phyloP scores from a whole-genome alignment of 1,284 basidiomycete species.

The Apiotrichum akiyoshidainum region DNA sequence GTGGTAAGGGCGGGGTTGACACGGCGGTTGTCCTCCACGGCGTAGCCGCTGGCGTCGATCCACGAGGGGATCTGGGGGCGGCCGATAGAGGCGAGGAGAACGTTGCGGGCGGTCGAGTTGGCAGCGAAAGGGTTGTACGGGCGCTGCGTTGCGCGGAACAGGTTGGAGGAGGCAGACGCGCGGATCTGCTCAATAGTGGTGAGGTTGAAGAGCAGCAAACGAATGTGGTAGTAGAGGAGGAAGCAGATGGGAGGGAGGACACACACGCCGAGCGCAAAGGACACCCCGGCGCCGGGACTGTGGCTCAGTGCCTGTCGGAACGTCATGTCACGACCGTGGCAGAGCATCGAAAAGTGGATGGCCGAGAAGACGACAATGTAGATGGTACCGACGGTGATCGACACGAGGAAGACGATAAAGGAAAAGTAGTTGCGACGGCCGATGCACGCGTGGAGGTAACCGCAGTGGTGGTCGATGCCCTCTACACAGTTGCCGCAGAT shows the following conservation, averaged over 20 bases:
- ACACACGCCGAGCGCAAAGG: conserved; percentile 64
- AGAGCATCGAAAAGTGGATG: conserved; percentile 70
- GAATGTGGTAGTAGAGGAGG: conserved; percentile 74
- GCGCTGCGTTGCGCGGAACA: conserved; percentile 30
- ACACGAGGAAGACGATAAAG: conserved; percentile 74
- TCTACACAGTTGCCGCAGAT: conserved; percentile 95
- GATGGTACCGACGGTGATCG: conserved; percentile 64
- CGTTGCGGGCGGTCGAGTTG: conserved; percentile 35
- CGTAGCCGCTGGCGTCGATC: conserved; percentile 43
- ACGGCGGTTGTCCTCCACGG: conserved; percentile 30
- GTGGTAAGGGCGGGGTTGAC: conserved; percentile 45
- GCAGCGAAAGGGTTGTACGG: conserved; percentile 48
- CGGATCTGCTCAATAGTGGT: conserved; percentile 79
- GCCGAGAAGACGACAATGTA: conserved; percentile 77
- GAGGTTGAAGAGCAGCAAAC: conserved; percentile 74
- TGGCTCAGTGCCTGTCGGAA: conserved; percentile 61
- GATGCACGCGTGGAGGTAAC: conserved; percentile 91
- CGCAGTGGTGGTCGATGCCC: conserved; percentile 78
- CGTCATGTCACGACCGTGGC: conserved; percentile 55
- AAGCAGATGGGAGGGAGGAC: conserved; percentile 78
- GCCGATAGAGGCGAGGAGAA: conserved; percentile 42
- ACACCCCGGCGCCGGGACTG: conserved; percentile 72
- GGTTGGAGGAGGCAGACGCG: conserved; percentile 37
- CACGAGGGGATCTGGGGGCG: conserved; percentile 48
- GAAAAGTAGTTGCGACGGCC: conserved; percentile 86